Evolutionary conservation across 768 basidiomycete genomes (phyloP).

Genomic region (Boletus rex-veris): DNA sequence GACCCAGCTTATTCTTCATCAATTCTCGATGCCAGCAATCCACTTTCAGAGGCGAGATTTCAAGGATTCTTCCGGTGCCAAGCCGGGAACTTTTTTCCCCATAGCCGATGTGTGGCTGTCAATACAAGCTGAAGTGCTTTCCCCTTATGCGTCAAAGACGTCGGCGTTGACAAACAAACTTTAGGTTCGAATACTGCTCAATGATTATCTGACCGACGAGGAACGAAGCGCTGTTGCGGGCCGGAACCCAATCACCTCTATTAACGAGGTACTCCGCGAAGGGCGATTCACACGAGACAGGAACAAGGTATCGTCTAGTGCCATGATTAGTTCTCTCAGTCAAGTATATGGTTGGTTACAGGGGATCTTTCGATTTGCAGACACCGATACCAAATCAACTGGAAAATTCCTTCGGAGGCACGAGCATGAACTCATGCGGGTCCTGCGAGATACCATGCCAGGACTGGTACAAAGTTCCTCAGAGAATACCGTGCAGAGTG

Average conservation of each 20-base stretch:
- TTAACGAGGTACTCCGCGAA: slow-evolving; percentile 89
- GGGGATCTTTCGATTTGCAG: slow-evolving; percentile 88
- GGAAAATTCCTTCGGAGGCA: slow-evolving; percentile 65
- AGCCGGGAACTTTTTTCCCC: slow-evolving; percentile 74
- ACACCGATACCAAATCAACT: slow-evolving; percentile 76
- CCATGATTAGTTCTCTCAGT: background rate
- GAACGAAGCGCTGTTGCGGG: slow-evolving; percentile 74
- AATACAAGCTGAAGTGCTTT: slow-evolving; percentile 78
- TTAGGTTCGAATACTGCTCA: slow-evolving; percentile 79
- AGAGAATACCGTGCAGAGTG: slow-evolving; percentile 58
- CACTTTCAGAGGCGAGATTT: slow-evolving; percentile 76
- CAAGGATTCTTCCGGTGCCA: slow-evolving; percentile 78
- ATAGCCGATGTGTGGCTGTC: slow-evolving; percentile 85
- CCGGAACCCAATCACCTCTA: slow-evolving; percentile 85
- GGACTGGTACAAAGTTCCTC: slow-evolving; percentile 77
- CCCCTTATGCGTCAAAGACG: background rate
- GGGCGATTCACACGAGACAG: slow-evolving; percentile 77
- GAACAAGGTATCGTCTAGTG: slow-evolving; percentile 53
- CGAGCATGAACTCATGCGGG: slow-evolving; percentile 81
- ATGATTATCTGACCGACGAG: slow-evolving; percentile 91
- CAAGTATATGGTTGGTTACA: slow-evolving; percentile 30
- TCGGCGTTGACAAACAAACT: slow-evolving; percentile 3
- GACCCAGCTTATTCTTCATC: background rate
- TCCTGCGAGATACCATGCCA: slow-evolving; percentile 88
- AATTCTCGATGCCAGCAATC: background rate